phyloP scores from a whole-genome alignment of 768 basidiomycete species.

The Naematelia encephala region DNA sequence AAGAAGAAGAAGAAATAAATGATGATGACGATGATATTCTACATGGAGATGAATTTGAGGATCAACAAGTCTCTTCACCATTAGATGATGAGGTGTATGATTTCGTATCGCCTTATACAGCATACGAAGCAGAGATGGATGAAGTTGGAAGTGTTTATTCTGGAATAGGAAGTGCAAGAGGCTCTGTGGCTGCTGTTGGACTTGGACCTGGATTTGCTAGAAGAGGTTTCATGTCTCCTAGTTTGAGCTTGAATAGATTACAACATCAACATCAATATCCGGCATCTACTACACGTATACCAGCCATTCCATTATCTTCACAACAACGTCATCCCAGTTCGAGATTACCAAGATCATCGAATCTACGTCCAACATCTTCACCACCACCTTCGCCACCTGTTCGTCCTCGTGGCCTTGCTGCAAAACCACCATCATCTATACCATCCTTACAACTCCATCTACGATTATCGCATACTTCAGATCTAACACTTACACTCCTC shows the following conservation, averaged over 20 bases:
- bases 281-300: background rate
- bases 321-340: too few relatives aligned
- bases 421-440: conserved; percentile 51
- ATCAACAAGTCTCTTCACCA: background rate
- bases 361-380: conserved; percentile 19
- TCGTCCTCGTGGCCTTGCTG: conserved; percentile 17
- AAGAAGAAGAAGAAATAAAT: conserved; percentile 74
- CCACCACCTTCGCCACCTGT: conserved; percentile 29
- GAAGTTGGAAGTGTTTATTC: conserved; percentile 19
- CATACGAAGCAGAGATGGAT: conserved; percentile 6
- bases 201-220: conserved; percentile 12
- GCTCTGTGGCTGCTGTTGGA: conserved; percentile 24
- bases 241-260: too few relatives aligned
- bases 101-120: conserved; percentile 3
- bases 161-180: conserved; percentile 17
- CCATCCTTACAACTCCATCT: conserved; percentile 79
- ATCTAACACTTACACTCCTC: conserved; percentile 80
- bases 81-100: conserved; percentile 23
- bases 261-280: background rate
- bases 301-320: background rate
- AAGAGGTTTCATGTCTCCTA: background rate
- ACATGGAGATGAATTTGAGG: background rate
- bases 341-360: conserved; percentile 3
- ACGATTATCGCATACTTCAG: conserved; percentile 77
- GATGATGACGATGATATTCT: conserved; percentile 61